Conservation (phyloP, 108 stramenopile species). For the Fragilariopsis cylindrus region DNA sequence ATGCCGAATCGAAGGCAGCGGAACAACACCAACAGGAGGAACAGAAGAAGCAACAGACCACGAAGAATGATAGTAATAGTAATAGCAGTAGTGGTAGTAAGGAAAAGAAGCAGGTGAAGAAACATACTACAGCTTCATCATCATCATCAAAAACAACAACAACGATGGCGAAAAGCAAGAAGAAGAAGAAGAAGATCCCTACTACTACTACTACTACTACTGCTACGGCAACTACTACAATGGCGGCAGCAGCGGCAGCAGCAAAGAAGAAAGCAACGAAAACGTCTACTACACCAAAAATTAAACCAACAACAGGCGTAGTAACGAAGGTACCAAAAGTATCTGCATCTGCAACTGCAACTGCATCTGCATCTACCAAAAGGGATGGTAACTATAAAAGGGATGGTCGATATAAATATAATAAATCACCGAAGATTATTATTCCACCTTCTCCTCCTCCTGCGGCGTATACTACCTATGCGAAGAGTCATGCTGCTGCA, state of each 20-base stretch:
- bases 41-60: background rate
- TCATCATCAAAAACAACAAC: background rate
- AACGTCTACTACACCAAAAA: background rate
- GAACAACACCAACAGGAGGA: background rate
- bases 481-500: no score
- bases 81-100: background rate
- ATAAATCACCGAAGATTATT: no score
- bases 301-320: no score
- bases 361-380: no score
- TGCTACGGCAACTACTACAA: background rate
- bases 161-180: constrained; percentile 6
- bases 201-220: no score
- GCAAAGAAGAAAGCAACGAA: constrained; percentile 9
- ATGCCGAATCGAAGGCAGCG: constrained; percentile 18
- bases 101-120: background rate
- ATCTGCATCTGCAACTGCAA: no score
- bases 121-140: constrained; percentile 9
- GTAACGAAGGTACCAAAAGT: no score
- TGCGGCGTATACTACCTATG: no score
- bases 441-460: no score
- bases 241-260: background rate
- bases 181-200: constrained; percentile 7
- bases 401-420: no score
- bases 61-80: constrained; percentile 3
- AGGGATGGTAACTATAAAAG: no score